Evolutionary conservation across 164 flowering plant genomes (phyloP), one percentile per base, ranked within the genome.

Genomic region (Amborella trichopoda): DNA sequence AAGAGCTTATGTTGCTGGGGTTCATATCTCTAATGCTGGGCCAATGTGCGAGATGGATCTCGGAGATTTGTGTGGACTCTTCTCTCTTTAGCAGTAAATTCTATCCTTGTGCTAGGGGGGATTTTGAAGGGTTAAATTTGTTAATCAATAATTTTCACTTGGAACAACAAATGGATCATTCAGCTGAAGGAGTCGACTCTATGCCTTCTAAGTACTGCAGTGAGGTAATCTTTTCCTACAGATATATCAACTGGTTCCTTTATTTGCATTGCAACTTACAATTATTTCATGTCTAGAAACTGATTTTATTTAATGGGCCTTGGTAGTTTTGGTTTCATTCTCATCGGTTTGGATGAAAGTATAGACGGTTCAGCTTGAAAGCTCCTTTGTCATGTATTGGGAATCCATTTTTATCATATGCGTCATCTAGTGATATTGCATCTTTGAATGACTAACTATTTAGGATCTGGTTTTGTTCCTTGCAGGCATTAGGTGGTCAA

Each of bases 1-100:
- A n/a, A 49, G 98, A 86, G 81, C 57, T 90, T 66, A 86, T 90
- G 94, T 75, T 90, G 58, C 86, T 86, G 62, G 98, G 98, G 53
- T 83, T 90, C 22, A 76, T 90, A 73, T 90, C 98, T 39, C 48
- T 90, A 71, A 28, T 90, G 66, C 58, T 90, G 87, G 89, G 82
- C 21, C 95, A 86, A 71, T 79, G 84, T 62, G 86, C 81, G 52
- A 64, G 71, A 28, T 67, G 72, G 73, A 80, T 90, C 51, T 83
- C 94, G 24, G 73, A 75, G 68, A 86, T 90, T 39, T 90, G 95
- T 53, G 82, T 86, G 0, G 66, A 78, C 48, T 83, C 95, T 2
- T 83, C 93, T 38, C 77, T 81, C 41, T 83, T 86, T 68, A 80
- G 34, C 67, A 81, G 91, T 49, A 59, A 49, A 28, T 86, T 83